Base-by-base conservation (phyloP, 768 basidiomycete species). In the Leucocoprinus birnbaumii region DNA sequence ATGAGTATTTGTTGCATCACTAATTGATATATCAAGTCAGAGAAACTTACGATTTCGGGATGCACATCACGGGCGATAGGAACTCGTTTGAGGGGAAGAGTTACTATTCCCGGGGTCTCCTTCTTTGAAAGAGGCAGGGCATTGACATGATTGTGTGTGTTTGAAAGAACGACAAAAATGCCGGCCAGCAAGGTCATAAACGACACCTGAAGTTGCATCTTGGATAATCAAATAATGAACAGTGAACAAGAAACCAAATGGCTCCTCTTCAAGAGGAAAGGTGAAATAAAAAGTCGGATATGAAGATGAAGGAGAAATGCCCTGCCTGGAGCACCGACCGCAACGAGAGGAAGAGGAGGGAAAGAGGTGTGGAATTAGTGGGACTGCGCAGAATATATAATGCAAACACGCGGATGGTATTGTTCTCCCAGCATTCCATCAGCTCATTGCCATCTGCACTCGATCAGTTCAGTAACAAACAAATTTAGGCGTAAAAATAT, bases 151-250 rank as follows among this genome's bases (percentile, higher is more conserved):
- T 22, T 35, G 57, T 65, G 66, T 34, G 65, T 63, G 53, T 64
- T 68, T 51, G 73, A 71, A 35, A 77, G 63, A 53, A 74, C 69
- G 48, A 78, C 59, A 44, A 83, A 63, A 56, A 87, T 59, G 67
- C 74, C 79, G 59, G 78, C 75, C 56, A 84, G 72, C 60, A 89
- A 74, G 58, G 79, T 57, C 55, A 76, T 70, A 60, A 87, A 75
- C 40, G 74, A 69, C 61, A 78, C 61, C 43, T 71, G 71, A 64
- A 87, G 71, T 60, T 80, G 80, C 87, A 89, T 89, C 42, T 46
- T 58, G 31, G 31, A 19, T 41, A 24, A 19, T 27, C 21, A 43
- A 37, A 18, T 51, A 47, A 19, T 18, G 24, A 22, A 41, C 26
- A 56, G 13, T 35, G 48, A 11, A 27, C 7, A 22, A 41, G 19